phyloP scores from a whole-genome alignment of 805 yeast species.

The Kodamaea laetipori region DNA sequence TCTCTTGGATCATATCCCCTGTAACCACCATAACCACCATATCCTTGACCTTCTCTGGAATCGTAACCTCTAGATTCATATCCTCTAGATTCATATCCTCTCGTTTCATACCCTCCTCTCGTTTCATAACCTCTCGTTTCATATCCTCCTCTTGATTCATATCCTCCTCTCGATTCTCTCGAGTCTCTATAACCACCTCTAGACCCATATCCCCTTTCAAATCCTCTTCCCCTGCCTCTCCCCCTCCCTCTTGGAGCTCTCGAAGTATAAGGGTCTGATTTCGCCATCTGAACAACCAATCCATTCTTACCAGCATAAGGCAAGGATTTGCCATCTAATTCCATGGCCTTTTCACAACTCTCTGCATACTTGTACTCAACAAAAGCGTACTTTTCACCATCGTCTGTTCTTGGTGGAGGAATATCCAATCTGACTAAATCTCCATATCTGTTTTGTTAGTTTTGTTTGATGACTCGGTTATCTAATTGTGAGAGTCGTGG shows the following conservation, averaged over 20 bases:
- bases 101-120: not conserved
- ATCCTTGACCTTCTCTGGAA: too few relatives aligned
- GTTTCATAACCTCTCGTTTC: constrained; percentile 1
- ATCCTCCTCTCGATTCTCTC: not conserved
- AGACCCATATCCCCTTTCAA: constrained; percentile 10
- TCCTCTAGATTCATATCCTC: constrained; percentile 13
- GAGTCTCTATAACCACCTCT: constrained; percentile 11
- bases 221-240: constrained; percentile 23
- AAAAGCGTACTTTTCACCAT: constrained; percentile 63
- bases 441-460: constrained; percentile 47
- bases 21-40: constrained; percentile 25
- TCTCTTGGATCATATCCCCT: constrained; percentile 10
- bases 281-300: constrained; percentile 56
- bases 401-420: constrained; percentile 62
- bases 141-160: not conserved
- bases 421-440: constrained; percentile 59
- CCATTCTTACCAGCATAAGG: constrained; percentile 44
- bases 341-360: constrained; percentile 57
- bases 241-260: constrained; percentile 31
- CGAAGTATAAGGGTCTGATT: constrained; percentile 51
- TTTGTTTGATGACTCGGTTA: not conserved
- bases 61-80: constrained; percentile 10
- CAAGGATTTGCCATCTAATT: constrained; percentile 47
- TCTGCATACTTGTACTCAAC: constrained; percentile 56
- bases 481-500: constrained; percentile 3